Evolutionary conservation across 768 basidiomycete species (phyloP).

Genomic region (Calocera viscosa): DNA sequence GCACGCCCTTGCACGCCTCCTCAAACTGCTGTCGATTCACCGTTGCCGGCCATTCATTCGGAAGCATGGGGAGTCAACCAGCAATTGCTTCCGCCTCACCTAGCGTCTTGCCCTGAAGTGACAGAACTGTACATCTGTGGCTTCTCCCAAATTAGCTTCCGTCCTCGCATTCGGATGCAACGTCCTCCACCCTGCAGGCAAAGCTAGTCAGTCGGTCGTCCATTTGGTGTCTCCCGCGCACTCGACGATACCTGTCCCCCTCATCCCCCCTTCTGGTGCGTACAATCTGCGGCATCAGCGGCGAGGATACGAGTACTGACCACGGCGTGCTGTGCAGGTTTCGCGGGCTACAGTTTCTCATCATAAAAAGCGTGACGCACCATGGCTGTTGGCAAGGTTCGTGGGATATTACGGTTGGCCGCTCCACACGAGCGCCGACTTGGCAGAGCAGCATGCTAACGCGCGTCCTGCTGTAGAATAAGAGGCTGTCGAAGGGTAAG

Average conservation of each 20-base stretch:
- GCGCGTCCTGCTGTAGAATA: conserved; percentile 50
- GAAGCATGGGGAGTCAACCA: background rate
- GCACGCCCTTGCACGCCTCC: conserved; percentile 42
- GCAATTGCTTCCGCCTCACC: background rate
- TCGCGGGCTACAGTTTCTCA: conserved; percentile 3
- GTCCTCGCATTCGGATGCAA: background rate
- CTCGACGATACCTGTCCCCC: conserved; percentile 1
- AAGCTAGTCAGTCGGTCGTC: background rate
- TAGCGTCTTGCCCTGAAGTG: background rate
- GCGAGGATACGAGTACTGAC: background rate
- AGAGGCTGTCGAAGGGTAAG: conserved; percentile 95
- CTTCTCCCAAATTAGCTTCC: background rate
- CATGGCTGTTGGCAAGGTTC: conserved; percentile 86
- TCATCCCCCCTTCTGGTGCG: background rate
- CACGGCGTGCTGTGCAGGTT: background rate
- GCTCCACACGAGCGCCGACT: background rate
- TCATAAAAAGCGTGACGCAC: conserved; percentile 18
- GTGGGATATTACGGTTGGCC: conserved; percentile 19
- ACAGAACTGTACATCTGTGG: conserved; percentile 6
- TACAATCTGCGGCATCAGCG: background rate
- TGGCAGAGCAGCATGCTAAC: background rate
- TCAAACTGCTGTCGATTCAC: conserved; percentile 52
- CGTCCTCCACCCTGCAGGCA: background rate
- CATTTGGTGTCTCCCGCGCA: background rate
- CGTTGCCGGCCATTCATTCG: conserved; percentile 22